Evolutionary conservation across 2,329 filamentous ascomycete genomes (phyloP).

Genomic region (Westerdykella aurantiaca): DNA sequence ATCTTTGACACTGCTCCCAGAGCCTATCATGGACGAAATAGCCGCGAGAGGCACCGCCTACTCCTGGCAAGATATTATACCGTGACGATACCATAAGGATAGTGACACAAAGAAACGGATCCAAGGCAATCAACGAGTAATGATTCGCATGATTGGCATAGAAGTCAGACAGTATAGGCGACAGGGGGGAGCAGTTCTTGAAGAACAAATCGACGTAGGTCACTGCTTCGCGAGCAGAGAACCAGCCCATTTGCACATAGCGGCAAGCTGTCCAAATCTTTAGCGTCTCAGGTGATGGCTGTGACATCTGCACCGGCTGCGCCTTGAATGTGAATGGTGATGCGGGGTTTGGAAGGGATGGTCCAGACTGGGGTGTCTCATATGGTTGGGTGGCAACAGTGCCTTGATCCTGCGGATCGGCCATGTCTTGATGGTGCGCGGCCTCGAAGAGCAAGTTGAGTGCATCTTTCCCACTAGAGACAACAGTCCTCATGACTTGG

Average conservation of each 20-base stretch:
- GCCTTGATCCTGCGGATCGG: slow-evolving; percentile 27
- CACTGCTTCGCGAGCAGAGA: slow-evolving; percentile 50
- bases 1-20: slow-evolving; percentile 51
- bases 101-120: slow-evolving; percentile 50
- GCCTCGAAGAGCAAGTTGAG: slow-evolving; percentile 50
- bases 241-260: slow-evolving; percentile 53
- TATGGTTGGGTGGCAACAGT: slow-evolving; percentile 32
- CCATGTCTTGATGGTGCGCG: slow-evolving; percentile 36
- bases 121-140: slow-evolving; percentile 44
- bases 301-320: slow-evolving; percentile 36
- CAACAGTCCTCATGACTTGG: slow-evolving; percentile 45
- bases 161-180: slow-evolving; percentile 47
- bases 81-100: slow-evolving; percentile 53
- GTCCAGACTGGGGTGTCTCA: slow-evolving; percentile 32
- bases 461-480: slow-evolving; percentile 51
- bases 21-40: slow-evolving; percentile 51
- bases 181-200: slow-evolving; percentile 47
- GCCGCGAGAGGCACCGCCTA: slow-evolving; percentile 42
- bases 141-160: slow-evolving; percentile 48
- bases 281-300: slow-evolving; percentile 37
- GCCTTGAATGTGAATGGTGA: slow-evolving; percentile 31
- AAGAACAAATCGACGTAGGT: slow-evolving; percentile 51
- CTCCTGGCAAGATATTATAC: slow-evolving; percentile 39
- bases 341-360: slow-evolving; percentile 14
- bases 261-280: slow-evolving; percentile 46